A percentile compares a stretch with the other conserved stretches of the same genome.
These are phyloP conservation scores for Didymella glomerata DNA, from an alignment of 2,329 filamentous ascomycete species.

Conservation along the genomic window DNA sequence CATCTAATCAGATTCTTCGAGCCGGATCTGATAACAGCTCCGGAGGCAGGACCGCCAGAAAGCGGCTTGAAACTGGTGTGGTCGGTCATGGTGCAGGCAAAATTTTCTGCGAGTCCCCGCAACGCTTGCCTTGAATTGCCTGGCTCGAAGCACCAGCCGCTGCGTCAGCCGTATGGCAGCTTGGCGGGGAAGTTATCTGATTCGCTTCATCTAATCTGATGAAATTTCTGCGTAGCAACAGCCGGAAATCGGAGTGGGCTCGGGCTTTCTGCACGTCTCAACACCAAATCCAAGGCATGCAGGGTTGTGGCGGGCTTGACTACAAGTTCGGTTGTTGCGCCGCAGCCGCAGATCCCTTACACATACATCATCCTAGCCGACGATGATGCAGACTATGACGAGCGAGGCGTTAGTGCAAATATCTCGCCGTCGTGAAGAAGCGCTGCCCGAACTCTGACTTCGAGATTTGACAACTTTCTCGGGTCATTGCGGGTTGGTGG, in stretches of 20 bases:
- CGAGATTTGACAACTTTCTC: constrained; percentile 8
- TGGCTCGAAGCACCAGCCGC: constrained; percentile 17
- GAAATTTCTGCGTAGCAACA: constrained; percentile 24
- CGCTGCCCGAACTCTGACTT: constrained; percentile 12
- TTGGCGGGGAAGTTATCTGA: constrained; percentile 27
- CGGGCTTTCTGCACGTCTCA: constrained; percentile 24
- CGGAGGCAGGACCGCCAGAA: constrained; percentile 22
- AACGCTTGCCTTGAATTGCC: constrained; percentile 31
- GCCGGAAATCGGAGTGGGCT: constrained; percentile 33
- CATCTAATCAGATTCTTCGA: constrained; percentile 35
- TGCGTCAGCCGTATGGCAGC: constrained; percentile 29
- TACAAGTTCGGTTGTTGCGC: constrained; percentile 35
- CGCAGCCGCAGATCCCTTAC: constrained; percentile 28
- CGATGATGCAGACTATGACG: constrained; percentile 34
- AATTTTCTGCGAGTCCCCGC: constrained; percentile 42
- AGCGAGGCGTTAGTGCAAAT: constrained; percentile 29
- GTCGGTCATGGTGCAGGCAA: constrained; percentile 38
- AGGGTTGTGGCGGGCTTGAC: constrained; percentile 30
- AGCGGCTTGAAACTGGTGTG: constrained; percentile 22
- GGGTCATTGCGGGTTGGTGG: constrained; percentile 6
- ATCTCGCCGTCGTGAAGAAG: background rate
- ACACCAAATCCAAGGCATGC: constrained; percentile 26
- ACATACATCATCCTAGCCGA: constrained; percentile 25
- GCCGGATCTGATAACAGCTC: constrained; percentile 45
- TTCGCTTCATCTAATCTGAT: constrained; percentile 41